Evolutionary conservation across 2,329 filamentous ascomycete genomes (phyloP), one percentile per base, ranked within the genome.

Genomic region (Plenodomus lindquistii): DNA sequence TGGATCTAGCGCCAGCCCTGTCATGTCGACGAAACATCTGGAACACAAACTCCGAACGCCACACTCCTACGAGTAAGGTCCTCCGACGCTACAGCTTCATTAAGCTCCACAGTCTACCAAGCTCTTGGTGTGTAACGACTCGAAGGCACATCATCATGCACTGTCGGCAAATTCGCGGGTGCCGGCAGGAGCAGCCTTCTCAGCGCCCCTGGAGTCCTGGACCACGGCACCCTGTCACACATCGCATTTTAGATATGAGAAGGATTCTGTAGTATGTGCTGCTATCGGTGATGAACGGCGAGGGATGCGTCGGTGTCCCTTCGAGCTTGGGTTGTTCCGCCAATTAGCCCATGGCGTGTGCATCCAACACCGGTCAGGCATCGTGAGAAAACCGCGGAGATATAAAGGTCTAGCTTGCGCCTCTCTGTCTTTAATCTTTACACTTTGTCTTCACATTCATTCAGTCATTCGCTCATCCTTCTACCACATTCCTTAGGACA

Each of bases 401-500:
- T 58, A 60, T 55, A 57, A 55, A 54, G 42, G 40, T 38, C 21
- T 17, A 38, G 40, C 24, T 36, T n/a, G 31, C 18, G 40, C 48
- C 42, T 27, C 21, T 27, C 11, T n/a, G 20, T 38, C 9, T 4
- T n/a, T 7, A 21, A 29, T 38, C 19, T 38, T 21, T 34, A 42
- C 41, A 37, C 40, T 41, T 41, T 37, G 22, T 48, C 50, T 53
- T 48, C 48, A 46, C 52, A 44, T 53, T 57, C 51, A 39, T 51
- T 52, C 50, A 50, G 7, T 42, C 43, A 20, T 44, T 52, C 50
- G 22, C 48, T 49, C 19, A 13, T 39, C 36, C 38, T 20, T 37
- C 24, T 27, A 15, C 24, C 29, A 22, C 34, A 15, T 44, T 45
- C 31, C n/a, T 52, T 40, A 13, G 17, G 48, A 51, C 51, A 55